Percentiles rank a stretch among this genome's conserved stretches.
These are phyloP conservation scores for Dictyostelium capitatum DNA, from an alignment of 78 protist species.

Conservation along the genomic window DNA sequence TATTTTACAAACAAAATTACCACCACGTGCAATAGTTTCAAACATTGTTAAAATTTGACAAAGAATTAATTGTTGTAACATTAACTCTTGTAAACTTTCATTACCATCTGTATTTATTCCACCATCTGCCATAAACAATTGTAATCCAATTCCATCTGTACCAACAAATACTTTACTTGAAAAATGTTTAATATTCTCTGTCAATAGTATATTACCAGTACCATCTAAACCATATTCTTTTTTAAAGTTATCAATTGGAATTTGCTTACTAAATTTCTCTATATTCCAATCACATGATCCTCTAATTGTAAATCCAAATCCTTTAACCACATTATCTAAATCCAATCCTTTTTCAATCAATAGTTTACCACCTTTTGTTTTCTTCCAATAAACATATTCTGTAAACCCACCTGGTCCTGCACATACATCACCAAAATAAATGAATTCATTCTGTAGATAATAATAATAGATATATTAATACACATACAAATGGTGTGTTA, in stretches of 20 bases:
- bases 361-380: constrained; percentile 36
- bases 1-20: constrained; percentile 93
- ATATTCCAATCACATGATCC: constrained; percentile 86
- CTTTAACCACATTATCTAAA: constrained; percentile 26
- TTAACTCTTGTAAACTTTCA: constrained; percentile 87
- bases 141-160: constrained; percentile 83
- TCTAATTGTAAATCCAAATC: constrained; percentile 86
- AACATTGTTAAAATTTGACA: constrained; percentile 90
- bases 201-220: constrained; percentile 82
- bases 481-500: no score
- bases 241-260: constrained; percentile 86
- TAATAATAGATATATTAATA: no score
- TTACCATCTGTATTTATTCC: constrained; percentile 87
- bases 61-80: constrained; percentile 83
- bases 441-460: constrained; percentile 2
- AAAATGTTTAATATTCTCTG: constrained; percentile 80
- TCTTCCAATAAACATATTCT: constrained; percentile 91
- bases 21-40: constrained; percentile 81
- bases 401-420: constrained; percentile 97
- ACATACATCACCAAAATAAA: constrained; percentile 86
- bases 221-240: constrained; percentile 82
- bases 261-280: constrained; percentile 70
- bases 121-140: constrained; percentile 90
- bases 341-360: background rate
- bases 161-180: constrained; percentile 37